These are phyloP conservation scores for Groenewaldozyma salmanticensis DNA, from an alignment of 805 yeast species.

Conservation along the genomic window DNA sequence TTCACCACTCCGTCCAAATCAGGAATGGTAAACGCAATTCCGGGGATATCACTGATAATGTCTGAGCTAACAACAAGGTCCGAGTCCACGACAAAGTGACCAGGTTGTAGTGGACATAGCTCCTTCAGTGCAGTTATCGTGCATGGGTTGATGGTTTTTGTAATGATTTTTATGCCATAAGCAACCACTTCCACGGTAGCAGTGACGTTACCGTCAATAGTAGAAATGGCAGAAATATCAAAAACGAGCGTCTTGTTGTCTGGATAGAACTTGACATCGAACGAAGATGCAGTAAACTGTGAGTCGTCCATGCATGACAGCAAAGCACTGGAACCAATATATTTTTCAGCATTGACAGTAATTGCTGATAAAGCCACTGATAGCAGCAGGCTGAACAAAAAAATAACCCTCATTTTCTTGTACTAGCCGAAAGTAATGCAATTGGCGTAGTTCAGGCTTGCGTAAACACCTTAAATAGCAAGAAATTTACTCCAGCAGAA, in stretches of 20 bases:
- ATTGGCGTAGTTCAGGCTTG: too few relatives aligned
- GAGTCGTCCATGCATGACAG: slow-evolving; percentile 90
- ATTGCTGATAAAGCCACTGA: too few relatives aligned
- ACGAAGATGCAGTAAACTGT: slow-evolving; percentile 71
- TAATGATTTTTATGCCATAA: slow-evolving; percentile 65
- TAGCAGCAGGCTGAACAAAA: background rate
- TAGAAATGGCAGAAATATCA: slow-evolving; percentile 68
- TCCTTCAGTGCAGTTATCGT: slow-evolving; percentile 32
- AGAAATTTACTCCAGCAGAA: too few relatives aligned
- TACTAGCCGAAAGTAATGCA: too few relatives aligned
- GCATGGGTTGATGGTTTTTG: slow-evolving; percentile 55
- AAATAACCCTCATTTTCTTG: background rate
- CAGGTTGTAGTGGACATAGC: slow-evolving; percentile 79
- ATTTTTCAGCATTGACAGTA: slow-evolving; percentile 23
- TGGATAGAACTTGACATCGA: slow-evolving; percentile 69
- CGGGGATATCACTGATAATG: slow-evolving; percentile 52
- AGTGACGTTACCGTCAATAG: slow-evolving; percentile 59
- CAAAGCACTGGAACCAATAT: slow-evolving; percentile 49
- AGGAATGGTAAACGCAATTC: slow-evolving; percentile 81
- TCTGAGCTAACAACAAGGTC: slow-evolving; percentile 25
- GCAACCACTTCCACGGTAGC: slow-evolving; percentile 61
- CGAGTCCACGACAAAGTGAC: slow-evolving; percentile 67
- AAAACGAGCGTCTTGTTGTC: slow-evolving; percentile 51
- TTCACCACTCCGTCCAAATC: slow-evolving; percentile 88
- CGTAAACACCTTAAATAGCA: too few relatives aligned